phyloP scores from a whole-genome alignment of 768 basidiomycete species.

The Naematelia aurantialba region DNA sequence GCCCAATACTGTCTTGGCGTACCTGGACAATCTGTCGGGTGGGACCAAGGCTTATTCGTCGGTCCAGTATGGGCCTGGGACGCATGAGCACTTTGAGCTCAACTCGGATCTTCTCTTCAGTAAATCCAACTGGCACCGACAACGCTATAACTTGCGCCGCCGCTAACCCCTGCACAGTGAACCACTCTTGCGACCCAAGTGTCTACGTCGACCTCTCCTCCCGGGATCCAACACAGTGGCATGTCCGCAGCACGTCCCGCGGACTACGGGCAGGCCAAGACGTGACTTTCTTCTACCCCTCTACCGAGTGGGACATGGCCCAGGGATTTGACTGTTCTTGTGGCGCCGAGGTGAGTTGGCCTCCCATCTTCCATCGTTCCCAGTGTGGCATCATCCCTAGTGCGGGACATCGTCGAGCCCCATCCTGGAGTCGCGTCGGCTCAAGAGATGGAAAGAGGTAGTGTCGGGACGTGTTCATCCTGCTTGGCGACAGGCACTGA shows the following conservation, averaged over 20 bases:
- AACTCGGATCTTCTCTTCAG: conserved; percentile 63
- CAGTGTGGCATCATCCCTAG: background rate
- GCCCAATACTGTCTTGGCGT: conserved; percentile 32
- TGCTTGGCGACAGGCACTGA: background rate
- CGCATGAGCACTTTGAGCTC: conserved; percentile 58
- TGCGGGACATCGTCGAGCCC: too few relatives aligned
- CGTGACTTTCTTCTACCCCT: conserved; percentile 65
- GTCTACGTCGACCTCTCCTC: conserved; percentile 58
- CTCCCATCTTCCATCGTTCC: too few relatives aligned
- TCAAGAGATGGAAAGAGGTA: too few relatives aligned
- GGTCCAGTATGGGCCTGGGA: conserved; percentile 57
- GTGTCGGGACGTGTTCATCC: background rate
- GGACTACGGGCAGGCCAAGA: conserved; percentile 45
- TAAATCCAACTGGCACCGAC: too few relatives aligned
- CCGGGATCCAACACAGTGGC: conserved; percentile 54
- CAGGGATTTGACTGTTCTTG: conserved; percentile 62
- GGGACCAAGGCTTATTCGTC: conserved; percentile 56
- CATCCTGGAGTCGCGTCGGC: too few relatives aligned
- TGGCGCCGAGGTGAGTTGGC: conserved; percentile 51
- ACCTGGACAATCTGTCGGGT: conserved; percentile 37
- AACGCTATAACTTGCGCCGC: background rate
- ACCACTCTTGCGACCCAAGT: conserved; percentile 65
- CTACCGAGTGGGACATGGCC: conserved; percentile 68
- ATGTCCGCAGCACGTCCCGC: conserved; percentile 54
- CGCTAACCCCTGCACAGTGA: conserved; percentile 48